Conservation (phyloP, 495 filamentous ascomycete species). For the Hamigera avellanea region DNA sequence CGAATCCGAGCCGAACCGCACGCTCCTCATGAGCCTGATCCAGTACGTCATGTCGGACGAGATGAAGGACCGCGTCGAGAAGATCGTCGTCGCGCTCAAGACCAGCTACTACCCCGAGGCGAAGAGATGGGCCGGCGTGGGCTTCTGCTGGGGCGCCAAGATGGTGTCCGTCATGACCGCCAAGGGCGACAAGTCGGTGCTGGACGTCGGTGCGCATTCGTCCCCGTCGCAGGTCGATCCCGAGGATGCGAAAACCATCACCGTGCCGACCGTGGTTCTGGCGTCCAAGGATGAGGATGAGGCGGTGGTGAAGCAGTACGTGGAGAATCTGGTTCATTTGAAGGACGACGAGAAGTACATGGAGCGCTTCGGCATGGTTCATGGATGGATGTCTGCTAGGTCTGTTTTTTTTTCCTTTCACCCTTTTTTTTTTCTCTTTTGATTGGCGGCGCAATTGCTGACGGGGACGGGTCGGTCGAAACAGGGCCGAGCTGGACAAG, state of each 20-base stretch:
- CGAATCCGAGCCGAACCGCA: conserved; percentile 7
- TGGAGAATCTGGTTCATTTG: background rate
- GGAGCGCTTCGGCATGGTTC: background rate
- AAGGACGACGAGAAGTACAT: background rate
- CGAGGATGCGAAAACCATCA: conserved; percentile 45
- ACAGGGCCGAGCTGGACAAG: background rate
- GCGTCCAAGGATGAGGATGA: conserved; percentile 18
- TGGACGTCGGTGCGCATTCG: conserved; percentile 7
- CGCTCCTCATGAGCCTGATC: conserved; percentile 5
- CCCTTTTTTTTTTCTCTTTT: background rate
- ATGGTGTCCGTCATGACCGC: conserved; percentile 9
- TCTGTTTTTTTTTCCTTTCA: background rate
- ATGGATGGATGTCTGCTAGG: background rate
- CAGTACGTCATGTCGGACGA: conserved; percentile 2
- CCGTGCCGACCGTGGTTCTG: conserved; percentile 51
- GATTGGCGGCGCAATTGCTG: no score
- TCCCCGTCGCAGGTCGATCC: conserved; percentile 8
- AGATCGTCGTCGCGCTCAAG: conserved; percentile 6
- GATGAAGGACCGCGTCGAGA: conserved; percentile 2
- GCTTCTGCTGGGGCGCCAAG: conserved; percentile 19
- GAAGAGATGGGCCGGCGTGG: conserved; percentile 10
- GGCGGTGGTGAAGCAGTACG: background rate
- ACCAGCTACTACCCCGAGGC: conserved; percentile 8
- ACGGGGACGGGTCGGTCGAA: no score
- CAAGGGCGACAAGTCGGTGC: conserved; percentile 5